Evolutionary conservation across 2,329 filamentous ascomycete genomes (phyloP), one percentile per base, ranked within the genome.

Genomic region (Aspergillus sp.): DNA sequence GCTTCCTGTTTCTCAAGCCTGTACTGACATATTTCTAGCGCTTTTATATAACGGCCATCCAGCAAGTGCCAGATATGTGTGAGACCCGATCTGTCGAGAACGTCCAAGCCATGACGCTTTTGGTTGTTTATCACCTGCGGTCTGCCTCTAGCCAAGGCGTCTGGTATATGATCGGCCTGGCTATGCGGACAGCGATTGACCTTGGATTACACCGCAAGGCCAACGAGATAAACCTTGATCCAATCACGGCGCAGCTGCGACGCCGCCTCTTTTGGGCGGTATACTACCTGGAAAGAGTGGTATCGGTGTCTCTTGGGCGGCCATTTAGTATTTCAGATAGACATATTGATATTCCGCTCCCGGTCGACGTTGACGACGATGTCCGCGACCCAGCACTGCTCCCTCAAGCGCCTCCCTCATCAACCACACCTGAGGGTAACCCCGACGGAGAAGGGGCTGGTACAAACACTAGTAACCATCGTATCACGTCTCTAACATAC

Each of bases 121-220:
- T 82, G 3, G 79, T 82, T 3, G 68, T 83, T 3, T 83, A 82
- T 60, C 80, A 83, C 63, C 70, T 83, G 3, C 75, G 81, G 7
- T 81, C 78, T 1, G 75, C 78, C 9, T 80, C 80, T 0, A 80
- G 79, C 33, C 78, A 79, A 57, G 80, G 79, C 8, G 74, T 83
- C 49, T 83, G 80, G 80, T 82, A 82, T 63, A 80, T 83, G 75
- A 79, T 82, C 42, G 80, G 81, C 12, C 72, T 83, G 17, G 80
- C 80, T 2, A 82, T 83, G 78, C 76, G 80, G 41, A 82, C 79
- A 7, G 79, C 78, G 53, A 80, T 83, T 49, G 81, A 82, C 56
- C 71, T 83, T 3, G 81, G 80, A 5, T 70, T 83, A 27, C 81
- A 83, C 58, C 73, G 79, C 46, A 79, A 77, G 55, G 76, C 77